Conservation (phyloP, 345 rosid species). For the Mercurialis annua region DNA sequence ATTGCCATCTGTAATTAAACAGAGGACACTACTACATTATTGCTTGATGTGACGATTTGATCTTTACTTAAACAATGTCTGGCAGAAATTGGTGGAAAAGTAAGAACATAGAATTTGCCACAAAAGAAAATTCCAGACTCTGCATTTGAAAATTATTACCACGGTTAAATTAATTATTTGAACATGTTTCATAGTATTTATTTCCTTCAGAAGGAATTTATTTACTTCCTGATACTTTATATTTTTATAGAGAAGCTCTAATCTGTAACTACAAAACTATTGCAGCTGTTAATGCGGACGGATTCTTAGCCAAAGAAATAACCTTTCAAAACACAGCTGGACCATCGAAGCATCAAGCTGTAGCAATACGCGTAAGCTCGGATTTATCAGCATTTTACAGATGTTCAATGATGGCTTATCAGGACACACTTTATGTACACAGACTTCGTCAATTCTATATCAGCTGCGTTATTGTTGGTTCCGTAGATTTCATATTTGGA, state of each 20-base stretch:
- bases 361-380: conserved; percentile 64
- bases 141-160: too few species aligned
- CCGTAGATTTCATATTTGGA: conserved; percentile 78
- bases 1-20: too few species aligned
- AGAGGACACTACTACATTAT: too few species aligned
- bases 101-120: too few species aligned
- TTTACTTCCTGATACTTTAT: too few species aligned
- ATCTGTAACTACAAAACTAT: neutral
- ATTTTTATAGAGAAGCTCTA: neutral
- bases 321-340: conserved; percentile 73
- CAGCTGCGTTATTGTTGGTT: conserved; percentile 49
- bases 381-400: conserved; percentile 58
- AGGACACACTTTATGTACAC: conserved; percentile 79
- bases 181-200: too few species aligned
- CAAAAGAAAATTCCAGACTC: too few species aligned
- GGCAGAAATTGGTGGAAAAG: neutral
- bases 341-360: conserved; percentile 80
- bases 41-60: too few species aligned
- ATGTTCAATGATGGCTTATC: conserved; percentile 64
- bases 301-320: conserved; percentile 68
- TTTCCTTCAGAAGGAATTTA: too few species aligned
- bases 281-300: conserved; percentile 68
- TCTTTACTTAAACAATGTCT: neutral
- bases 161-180: too few species aligned
- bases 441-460: conserved; percentile 63